Percentiles rank a stretch among this genome's conserved stretches.
phyloP scores from a whole-genome alignment of 2,329 filamentous ascomycete species.

The Aureobasidium sp. region DNA sequence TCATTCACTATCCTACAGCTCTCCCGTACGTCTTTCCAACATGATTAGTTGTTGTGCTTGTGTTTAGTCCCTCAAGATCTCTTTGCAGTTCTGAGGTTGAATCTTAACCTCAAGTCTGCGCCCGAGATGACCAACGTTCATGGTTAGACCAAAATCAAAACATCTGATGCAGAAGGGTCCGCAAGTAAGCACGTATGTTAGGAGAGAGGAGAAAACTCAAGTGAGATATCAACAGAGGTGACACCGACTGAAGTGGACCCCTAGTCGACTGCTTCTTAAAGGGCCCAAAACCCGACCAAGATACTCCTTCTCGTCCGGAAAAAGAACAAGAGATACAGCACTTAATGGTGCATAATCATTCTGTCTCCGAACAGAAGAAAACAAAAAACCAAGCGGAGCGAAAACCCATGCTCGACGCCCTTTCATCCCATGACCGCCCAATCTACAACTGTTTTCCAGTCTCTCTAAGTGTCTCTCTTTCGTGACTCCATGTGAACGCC shows the following conservation, averaged over 20 bases:
- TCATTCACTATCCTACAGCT: neutral
- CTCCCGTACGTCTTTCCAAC: too few relatives aligned
- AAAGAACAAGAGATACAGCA: neutral
- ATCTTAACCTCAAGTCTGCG: neutral
- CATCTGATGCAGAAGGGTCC: too few relatives aligned
- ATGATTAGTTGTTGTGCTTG: too few relatives aligned
- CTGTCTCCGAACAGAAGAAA: neutral
- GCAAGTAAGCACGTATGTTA: neutral
- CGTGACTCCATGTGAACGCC: neutral
- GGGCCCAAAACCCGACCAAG: neutral
- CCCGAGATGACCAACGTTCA: neutral
- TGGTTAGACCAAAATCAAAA: neutral
- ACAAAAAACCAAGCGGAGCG: neutral
- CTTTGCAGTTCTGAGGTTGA: too few relatives aligned
- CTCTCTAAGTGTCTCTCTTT: neutral
- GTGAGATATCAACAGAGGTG: neutral
- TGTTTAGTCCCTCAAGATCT: too few relatives aligned
- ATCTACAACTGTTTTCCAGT: neutral
- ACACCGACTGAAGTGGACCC: neutral
- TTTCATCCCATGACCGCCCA: neutral
- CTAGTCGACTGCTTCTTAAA: neutral
- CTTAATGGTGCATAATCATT: neutral
- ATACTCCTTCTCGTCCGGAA: neutral
- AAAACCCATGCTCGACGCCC: slow-evolving; percentile 9
- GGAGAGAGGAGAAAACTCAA: neutral